A percentile compares a stretch with the other conserved stretches of the same genome.
phyloP scores from a whole-genome alignment of 75 land plant genomes.

The Larix kaempferi region DNA sequence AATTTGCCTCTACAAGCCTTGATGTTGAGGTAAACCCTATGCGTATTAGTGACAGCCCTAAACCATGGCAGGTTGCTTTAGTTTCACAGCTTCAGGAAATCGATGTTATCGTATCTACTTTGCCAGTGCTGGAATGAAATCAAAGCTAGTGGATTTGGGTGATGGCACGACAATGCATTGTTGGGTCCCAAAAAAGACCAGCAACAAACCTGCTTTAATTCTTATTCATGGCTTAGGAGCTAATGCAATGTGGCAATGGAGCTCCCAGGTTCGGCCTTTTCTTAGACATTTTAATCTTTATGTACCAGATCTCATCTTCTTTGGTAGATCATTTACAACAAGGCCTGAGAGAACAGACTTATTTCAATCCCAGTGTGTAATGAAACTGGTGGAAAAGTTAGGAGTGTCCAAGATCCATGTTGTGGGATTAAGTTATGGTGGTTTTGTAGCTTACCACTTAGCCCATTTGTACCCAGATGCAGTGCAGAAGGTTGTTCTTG shows the following conservation, averaged over 20 bases:
- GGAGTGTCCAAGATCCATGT: conserved; percentile 42
- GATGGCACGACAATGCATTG: conserved; percentile 61
- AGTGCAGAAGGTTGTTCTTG: conserved; percentile 60
- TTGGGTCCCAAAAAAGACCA: conserved; percentile 39
- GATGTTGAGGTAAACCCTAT: conserved; percentile 8
- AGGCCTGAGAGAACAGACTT: conserved; percentile 39
- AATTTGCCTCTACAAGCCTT: too few species aligned
- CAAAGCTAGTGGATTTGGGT: conserved; percentile 32
- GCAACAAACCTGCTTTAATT: conserved; percentile 30
- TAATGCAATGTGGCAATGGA: conserved; percentile 69
- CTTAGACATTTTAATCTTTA: conserved; percentile 39
- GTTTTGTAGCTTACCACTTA: conserved; percentile 67
- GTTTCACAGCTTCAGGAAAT: conserved; percentile 44
- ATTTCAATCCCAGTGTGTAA: conserved; percentile 70
- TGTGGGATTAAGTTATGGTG: conserved; percentile 72
- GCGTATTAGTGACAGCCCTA: conserved; percentile 15
- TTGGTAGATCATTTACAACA: conserved; percentile 56
- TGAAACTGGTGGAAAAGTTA: conserved; percentile 23
- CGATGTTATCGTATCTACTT: conserved; percentile 25
- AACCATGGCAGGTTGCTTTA: conserved; percentile 39
- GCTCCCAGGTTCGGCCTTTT: conserved; percentile 30
- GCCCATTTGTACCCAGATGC: conserved; percentile 53
- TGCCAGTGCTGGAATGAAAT: conserved; percentile 37
- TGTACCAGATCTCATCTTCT: conserved; percentile 76
- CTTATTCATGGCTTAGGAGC: conserved; percentile 75